Conservation (phyloP, 2,329 filamentous ascomycete genomes). For the Sporothrix dimorphospora region DNA sequence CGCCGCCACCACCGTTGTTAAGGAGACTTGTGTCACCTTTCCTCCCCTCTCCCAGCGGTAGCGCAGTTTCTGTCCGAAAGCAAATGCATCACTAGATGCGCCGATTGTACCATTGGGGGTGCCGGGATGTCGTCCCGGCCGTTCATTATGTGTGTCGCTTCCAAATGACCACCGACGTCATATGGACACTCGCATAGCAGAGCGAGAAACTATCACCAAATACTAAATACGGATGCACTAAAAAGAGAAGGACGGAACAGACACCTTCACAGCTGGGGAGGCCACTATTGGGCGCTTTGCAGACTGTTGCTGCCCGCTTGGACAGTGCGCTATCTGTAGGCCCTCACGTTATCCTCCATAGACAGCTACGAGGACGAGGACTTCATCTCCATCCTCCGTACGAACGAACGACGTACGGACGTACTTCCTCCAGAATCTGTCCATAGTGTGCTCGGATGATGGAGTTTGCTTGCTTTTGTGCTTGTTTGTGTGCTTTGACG, state of each 20-base stretch:
- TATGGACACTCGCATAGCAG: neutral
- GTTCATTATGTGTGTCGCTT: too few relatives aligned
- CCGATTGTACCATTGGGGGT: neutral
- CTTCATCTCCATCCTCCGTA: neutral
- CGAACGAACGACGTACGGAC: too few relatives aligned
- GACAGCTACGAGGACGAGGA: neutral
- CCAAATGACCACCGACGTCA: neutral
- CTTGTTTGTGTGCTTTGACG: constrained; percentile 5
- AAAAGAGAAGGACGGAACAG: neutral
- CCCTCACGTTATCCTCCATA: neutral
- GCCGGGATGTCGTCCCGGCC: too few relatives aligned
- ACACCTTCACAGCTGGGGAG: neutral
- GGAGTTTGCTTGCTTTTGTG: neutral
- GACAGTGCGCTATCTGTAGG: neutral
- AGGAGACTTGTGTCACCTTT: neutral
- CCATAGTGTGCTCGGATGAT: neutral
- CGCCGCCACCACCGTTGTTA: too few relatives aligned
- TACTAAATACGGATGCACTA: neutral
- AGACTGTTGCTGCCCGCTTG: neutral
- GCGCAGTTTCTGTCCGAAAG: neutral
- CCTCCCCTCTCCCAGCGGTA: neutral
- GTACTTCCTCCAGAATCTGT: too few relatives aligned
- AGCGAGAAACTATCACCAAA: neutral
- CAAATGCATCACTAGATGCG: neutral
- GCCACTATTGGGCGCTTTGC: neutral